Percentiles rank a stretch among this genome's conserved stretches.
Evolutionary conservation across 2,329 filamentous ascomycete species (phyloP).

Genomic region (Lachnellula subtilissima): DNA sequence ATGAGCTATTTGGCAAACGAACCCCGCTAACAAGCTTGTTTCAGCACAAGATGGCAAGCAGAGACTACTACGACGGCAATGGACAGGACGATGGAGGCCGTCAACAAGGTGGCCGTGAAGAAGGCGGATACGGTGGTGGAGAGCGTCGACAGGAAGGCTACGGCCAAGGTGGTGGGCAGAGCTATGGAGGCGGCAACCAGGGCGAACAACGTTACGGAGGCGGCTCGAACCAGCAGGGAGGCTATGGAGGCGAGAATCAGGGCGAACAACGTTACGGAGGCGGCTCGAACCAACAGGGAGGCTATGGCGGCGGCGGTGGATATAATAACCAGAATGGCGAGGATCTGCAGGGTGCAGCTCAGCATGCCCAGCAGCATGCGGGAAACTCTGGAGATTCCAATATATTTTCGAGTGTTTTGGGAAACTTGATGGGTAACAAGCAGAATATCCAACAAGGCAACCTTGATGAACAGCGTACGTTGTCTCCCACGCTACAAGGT

Average conservation of each 20-base stretch:
- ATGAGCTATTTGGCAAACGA: background rate
- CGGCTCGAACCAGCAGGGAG: background rate
- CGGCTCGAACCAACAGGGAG: background rate
- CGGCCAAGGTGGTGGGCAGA: background rate
- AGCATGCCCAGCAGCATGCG: slow-evolving; percentile 51
- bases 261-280: slow-evolving; percentile 1
- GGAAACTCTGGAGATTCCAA: slow-evolving; percentile 42
- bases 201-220: slow-evolving; percentile 1
- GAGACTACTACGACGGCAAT: slow-evolving; percentile 13
- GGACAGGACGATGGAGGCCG: slow-evolving; percentile 7
- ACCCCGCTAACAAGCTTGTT: slow-evolving; percentile 6
- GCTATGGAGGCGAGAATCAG: slow-evolving; percentile 2
- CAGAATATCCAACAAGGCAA: slow-evolving; percentile 41
- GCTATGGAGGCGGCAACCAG: slow-evolving; percentile 4
- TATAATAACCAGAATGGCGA: slow-evolving; percentile 38
- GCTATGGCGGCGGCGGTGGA: slow-evolving; percentile 24
- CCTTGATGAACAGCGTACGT: slow-evolving; percentile 52
- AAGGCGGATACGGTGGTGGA: slow-evolving; percentile 8
- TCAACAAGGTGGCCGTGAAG: slow-evolving; percentile 1
- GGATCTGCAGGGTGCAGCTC: slow-evolving; percentile 49
- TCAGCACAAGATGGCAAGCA: slow-evolving; percentile 9
- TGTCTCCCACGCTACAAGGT: background rate
- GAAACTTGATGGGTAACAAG: slow-evolving; percentile 50
- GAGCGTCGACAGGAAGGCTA: background rate
- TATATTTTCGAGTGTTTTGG: slow-evolving; percentile 53